A percentile compares a stretch with the other conserved stretches of the same genome.
Evolutionary conservation across 345 rosid species (phyloP).

Genomic region (Cardiospermum halicacabum): DNA sequence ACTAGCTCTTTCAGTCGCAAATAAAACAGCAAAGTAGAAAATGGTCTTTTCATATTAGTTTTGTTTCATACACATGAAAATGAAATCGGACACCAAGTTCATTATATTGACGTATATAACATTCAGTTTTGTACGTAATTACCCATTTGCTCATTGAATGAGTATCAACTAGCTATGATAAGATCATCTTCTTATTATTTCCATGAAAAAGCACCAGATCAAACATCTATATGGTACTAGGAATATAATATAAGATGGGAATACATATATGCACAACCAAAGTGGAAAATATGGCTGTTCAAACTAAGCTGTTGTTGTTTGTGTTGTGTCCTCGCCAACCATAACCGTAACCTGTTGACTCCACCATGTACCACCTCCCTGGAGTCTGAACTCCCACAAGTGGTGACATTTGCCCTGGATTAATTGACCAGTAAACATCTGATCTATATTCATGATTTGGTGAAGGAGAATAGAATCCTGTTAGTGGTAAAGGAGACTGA

Average conservation of each 20-base stretch:
- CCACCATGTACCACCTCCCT: conserved; percentile 16
- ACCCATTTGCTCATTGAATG: no score
- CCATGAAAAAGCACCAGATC: no score
- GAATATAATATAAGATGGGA: background rate
- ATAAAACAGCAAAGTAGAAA: background rate
- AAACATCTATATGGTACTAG: no score
- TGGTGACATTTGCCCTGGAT: conserved; percentile 1
- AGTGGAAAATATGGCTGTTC: background rate
- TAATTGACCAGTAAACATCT: background rate
- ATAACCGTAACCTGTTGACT: conserved; percentile 7
- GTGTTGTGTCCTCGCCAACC: background rate
- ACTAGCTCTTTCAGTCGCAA: background rate
- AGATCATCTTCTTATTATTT: no score
- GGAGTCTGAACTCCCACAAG: background rate
- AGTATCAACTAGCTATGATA: no score
- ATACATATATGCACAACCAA: background rate
- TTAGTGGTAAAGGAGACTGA: no score
- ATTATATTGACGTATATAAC: no score
- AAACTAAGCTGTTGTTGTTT: no score
- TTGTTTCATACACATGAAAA: no score
- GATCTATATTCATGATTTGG: background rate
- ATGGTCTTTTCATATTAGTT: background rate
- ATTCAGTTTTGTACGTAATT: no score
- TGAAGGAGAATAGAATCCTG: conserved; percentile 4
- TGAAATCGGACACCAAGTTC: no score